Evolutionary conservation across 371 early-diverging fungal genomes (phyloP), one percentile per base, ranked within the genome.

Genomic region (Mucor lusitanicus): DNA sequence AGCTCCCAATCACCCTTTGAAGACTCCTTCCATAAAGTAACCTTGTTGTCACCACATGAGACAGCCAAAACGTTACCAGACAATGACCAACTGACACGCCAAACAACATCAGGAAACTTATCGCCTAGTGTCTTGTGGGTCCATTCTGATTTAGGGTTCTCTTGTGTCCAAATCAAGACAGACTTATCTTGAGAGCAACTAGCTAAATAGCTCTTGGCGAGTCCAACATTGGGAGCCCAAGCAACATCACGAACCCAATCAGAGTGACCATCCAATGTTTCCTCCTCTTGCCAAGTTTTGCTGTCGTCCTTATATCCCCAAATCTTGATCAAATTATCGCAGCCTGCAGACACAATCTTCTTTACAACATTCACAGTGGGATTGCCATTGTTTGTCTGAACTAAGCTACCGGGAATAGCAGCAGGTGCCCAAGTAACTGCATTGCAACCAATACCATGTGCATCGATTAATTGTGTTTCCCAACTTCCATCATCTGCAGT

Each of bases 211-310:
- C 87, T 92, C 78, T 89, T 88, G 39, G 95, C 91, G 6, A 97
- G 86, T 6, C 99, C 99, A 67, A 95, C 88, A 76, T 90, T 95
- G 27, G 99, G 99, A 32, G 98, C 98, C 87, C 93, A 99, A 21
- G 97, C 92, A 53, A 99, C 95, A 79, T 98, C 99, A 21, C 99
- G 89, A n/a, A 99, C 97, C 99, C 99, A 99, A 77, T 99, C 98
- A 21, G 90, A 85, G 78, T 99, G 99, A 0, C 94, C 97, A 59
- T 94, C 93, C 50, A 99, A 87, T 8, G 85, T 85, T 15, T 88
- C 87, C 63, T 94, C 95, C 83, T 91, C 85, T 77, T 88, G 89
- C 88, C 91, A 93, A 3, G 83, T 76, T 71, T 90, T 89, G 25
- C 80, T 74, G 35, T 93, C 93, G 56, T 95, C 94, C 35, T 90